Evolutionary conservation across 495 filamentous ascomycete genomes (phyloP).

Genomic region (Podospora pseudocomata): DNA sequence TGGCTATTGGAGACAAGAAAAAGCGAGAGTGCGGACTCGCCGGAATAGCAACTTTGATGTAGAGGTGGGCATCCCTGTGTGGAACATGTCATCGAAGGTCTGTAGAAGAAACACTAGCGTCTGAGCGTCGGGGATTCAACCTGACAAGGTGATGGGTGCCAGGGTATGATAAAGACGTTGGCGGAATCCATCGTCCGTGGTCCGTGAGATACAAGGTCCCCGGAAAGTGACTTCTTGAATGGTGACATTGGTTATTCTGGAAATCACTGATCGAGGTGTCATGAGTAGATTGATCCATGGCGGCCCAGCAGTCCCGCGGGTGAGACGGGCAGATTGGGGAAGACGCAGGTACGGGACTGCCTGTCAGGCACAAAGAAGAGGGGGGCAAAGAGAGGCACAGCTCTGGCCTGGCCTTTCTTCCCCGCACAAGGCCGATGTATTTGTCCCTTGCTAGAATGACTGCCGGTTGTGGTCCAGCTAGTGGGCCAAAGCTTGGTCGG

Average conservation of each 20-base stretch:
- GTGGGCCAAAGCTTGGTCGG: slow-evolving; percentile 6
- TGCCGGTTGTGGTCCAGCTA: slow-evolving; percentile 10
- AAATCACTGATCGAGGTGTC: slow-evolving; percentile 6
- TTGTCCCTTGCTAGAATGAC: slow-evolving; percentile 2
- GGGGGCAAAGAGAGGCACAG: slow-evolving; percentile 1
- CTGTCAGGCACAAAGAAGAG: slow-evolving; percentile 10
- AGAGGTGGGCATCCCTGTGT: slow-evolving; percentile 24
- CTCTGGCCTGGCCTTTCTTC: neutral
- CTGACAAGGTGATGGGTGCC: slow-evolving; percentile 17
- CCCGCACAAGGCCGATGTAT: neutral
- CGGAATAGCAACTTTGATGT: slow-evolving; percentile 17
- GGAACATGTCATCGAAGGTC: slow-evolving; percentile 41
- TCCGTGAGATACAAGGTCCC: neutral
- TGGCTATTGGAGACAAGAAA: slow-evolving; percentile 14
- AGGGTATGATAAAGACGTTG: neutral
- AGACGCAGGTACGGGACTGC: slow-evolving; percentile 21
- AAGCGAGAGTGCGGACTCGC: slow-evolving; percentile 23
- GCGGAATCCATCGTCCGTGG: neutral
- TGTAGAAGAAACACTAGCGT: slow-evolving; percentile 34
- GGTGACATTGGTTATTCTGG: neutral
- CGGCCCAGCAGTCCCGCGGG: neutral
- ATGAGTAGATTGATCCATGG: neutral
- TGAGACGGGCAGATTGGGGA: neutral
- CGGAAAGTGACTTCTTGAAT: neutral
- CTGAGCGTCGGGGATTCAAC: slow-evolving; percentile 24